Evolutionary conservation across 2,329 filamentous ascomycete species (phyloP).

Genomic region (Venturia effusa): DNA sequence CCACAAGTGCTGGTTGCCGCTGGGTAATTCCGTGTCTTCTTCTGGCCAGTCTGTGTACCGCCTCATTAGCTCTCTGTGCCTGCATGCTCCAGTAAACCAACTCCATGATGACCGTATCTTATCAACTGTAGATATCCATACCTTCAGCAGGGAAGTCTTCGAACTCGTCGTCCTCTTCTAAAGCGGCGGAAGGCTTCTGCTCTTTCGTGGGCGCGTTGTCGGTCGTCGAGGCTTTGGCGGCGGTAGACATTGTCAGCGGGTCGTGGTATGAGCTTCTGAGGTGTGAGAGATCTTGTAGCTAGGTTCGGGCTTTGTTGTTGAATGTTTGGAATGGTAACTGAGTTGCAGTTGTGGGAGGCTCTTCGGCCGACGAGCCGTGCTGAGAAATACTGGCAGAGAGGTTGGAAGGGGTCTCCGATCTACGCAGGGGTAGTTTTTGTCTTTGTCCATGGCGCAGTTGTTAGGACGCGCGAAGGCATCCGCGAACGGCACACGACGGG

Average conservation of each 20-base stretch:
- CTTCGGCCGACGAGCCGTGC: background rate
- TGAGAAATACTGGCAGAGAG: background rate
- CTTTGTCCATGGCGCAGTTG: background rate
- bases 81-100: background rate
- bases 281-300: background rate
- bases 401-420: background rate
- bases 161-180: slow-evolving; percentile 98
- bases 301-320: background rate
- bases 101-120: background rate
- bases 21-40: slow-evolving; percentile 77
- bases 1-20: slow-evolving; percentile 78
- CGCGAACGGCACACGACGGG: background rate
- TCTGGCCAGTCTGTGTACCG: slow-evolving; percentile 63
- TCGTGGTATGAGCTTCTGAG: slow-evolving; percentile 20
- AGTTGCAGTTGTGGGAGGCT: background rate
- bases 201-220: slow-evolving; percentile 33
- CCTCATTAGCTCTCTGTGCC: slow-evolving; percentile 12
- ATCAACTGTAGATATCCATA: slow-evolving; percentile 28
- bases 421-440: background rate
- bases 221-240: slow-evolving; percentile 22
- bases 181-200: slow-evolving; percentile 51
- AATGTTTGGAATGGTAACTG: background rate
- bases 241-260: slow-evolving; percentile 14
- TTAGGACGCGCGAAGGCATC: too few species aligned
- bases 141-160: slow-evolving; percentile 97